A percentile compares a stretch with the other conserved stretches of the same genome.
Conservation (phyloP, 805 yeast genomes). For the Debaryomyces tyrocola region DNA sequence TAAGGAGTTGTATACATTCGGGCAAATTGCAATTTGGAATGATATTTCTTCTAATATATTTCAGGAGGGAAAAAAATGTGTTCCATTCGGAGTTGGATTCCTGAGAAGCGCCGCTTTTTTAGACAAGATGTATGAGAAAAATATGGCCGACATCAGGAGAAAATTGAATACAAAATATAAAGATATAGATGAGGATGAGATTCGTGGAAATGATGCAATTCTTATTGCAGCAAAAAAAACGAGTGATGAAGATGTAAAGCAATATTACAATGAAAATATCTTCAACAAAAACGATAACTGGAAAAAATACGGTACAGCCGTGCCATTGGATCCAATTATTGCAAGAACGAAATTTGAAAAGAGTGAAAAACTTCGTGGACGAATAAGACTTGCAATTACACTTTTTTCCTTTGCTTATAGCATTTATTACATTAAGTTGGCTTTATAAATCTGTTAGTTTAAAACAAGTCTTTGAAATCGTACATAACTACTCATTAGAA, state of each 20-base stretch:
- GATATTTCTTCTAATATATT: background rate
- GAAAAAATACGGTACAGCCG: background rate
- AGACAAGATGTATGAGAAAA: background rate
- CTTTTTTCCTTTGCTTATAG: background rate
- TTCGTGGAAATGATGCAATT: background rate
- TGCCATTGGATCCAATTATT: background rate
- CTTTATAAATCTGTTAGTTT: no score
- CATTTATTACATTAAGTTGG: no score
- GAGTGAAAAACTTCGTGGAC: background rate
- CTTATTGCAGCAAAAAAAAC: background rate
- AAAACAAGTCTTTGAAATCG: no score
- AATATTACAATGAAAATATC: background rate
- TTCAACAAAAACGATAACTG: no score
- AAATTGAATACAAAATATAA: no score
- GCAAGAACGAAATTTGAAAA: background rate
- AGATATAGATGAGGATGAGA: background rate
- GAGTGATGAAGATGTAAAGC: background rate
- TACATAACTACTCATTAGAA: no score
- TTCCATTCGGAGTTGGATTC: background rate
- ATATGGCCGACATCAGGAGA: background rate
- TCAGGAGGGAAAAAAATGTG: background rate
- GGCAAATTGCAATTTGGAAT: background rate
- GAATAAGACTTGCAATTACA: background rate
- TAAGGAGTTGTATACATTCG: background rate
- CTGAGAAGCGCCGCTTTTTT: background rate